Evolutionary conservation across 176 grass and related monocot species (phyloP).

Genomic region (Hsuehochloa calcarea): DNA sequence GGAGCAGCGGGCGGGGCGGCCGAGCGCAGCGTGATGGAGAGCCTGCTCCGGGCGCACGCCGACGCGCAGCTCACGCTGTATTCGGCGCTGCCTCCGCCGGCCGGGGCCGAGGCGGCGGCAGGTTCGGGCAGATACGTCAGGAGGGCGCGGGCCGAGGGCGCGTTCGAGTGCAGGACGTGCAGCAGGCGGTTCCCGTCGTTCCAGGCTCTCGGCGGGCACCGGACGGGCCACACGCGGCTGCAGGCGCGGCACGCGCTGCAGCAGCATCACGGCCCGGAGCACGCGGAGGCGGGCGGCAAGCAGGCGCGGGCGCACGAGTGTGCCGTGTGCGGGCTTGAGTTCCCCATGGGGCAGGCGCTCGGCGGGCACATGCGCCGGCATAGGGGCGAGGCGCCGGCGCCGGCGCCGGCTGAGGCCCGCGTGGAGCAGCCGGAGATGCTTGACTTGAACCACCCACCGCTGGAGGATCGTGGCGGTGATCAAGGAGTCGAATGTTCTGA

Average conservation of each 20-base stretch:
- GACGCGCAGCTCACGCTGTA: background rate
- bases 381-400: background rate
- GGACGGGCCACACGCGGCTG: conserved; percentile 54
- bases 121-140: conserved; percentile 1
- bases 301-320: conserved; percentile 48
- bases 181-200: conserved; percentile 50
- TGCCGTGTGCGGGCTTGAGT: conserved; percentile 64
- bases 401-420: too few relatives aligned
- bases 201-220: conserved; percentile 63
- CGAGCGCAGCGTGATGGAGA: conserved; percentile 17
- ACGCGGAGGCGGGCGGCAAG: background rate
- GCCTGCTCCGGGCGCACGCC: conserved; percentile 33
- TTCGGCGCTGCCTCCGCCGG: background rate
- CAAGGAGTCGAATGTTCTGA: background rate
- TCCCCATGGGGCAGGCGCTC: conserved; percentile 68
- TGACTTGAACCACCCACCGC: conserved; percentile 30
- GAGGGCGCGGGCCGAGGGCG: conserved; percentile 29
- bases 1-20: background rate
- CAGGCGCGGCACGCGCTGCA: conserved; percentile 33
- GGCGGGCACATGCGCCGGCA: conserved; percentile 65
- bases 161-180: conserved; percentile 67
- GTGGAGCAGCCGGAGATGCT: conserved; percentile 4
- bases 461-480: conserved; percentile 11
- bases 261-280: background rate
- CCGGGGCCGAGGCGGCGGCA: background rate